Conservation (phyloP, 768 basidiomycete species). For the Boletus rubroflammeus region DNA sequence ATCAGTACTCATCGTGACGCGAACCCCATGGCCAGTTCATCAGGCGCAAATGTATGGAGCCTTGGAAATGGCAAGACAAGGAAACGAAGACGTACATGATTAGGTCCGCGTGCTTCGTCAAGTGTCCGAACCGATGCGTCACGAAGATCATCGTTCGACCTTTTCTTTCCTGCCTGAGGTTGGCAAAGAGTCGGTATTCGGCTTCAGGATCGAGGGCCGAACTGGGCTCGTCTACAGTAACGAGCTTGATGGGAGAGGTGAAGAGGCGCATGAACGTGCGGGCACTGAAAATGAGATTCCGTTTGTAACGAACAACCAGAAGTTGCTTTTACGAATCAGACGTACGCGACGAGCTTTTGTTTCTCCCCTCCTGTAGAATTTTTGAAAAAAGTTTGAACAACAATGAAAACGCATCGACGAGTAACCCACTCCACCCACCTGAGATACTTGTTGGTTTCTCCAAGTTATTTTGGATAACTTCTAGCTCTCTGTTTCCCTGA, state of each 20-base stretch:
- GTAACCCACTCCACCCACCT: conserved; percentile 14
- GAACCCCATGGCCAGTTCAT: not conserved
- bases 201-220: conserved; percentile 37
- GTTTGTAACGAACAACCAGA: not conserved
- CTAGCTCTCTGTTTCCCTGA: conserved; percentile 9
- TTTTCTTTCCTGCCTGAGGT: conserved; percentile 25
- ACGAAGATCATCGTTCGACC: conserved; percentile 41
- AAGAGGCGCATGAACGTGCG: conserved; percentile 41
- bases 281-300: conserved; percentile 20
- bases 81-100: conserved; percentile 31
- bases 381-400: not conserved
- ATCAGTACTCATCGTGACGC: not conserved
- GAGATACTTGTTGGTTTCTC: conserved; percentile 23
- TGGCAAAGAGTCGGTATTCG: conserved; percentile 32
- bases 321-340: not conserved
- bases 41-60: not conserved
- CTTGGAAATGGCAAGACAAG: not conserved
- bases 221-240: conserved; percentile 37
- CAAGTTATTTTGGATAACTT: conserved; percentile 17
- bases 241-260: conserved; percentile 28
- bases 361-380: conserved; percentile 25
- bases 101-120: conserved; percentile 35
- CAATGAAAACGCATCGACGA: not conserved
- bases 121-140: conserved; percentile 39
- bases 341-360: conserved; percentile 31